These are phyloP conservation scores for Pseudocercospora vitis DNA, from an alignment of 2,329 filamentous ascomycete genomes.

Conservation along the genomic window DNA sequence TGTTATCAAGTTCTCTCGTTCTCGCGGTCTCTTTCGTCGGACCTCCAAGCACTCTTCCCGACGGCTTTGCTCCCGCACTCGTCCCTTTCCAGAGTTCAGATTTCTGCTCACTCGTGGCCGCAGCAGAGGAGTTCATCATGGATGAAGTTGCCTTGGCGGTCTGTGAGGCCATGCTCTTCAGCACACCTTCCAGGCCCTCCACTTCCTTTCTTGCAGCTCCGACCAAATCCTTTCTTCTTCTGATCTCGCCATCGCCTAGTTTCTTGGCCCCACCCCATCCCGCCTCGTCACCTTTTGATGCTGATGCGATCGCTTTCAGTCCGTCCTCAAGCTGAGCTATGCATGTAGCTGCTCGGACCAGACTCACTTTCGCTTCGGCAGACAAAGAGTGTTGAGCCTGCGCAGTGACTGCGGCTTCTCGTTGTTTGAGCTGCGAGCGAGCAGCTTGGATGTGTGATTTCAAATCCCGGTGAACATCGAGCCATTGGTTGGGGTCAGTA, in stretches of 20 bases:
- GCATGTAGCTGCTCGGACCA: constrained; percentile 67
- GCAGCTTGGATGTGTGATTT: constrained; percentile 70
- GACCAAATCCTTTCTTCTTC: constrained; percentile 69
- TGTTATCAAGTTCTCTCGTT: constrained; percentile 74
- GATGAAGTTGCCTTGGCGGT: constrained; percentile 35
- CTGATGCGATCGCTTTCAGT: constrained; percentile 47
- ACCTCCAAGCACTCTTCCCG: constrained; percentile 69
- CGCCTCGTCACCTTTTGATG: constrained; percentile 39
- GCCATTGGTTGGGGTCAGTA: constrained; percentile 62
- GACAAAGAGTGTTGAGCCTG: constrained; percentile 61
- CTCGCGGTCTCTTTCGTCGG: constrained; percentile 69
- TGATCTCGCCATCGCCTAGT: constrained; percentile 72
- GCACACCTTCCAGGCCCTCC: constrained; percentile 72
- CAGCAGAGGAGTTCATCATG: constrained; percentile 31
- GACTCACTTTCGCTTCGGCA: constrained; percentile 70
- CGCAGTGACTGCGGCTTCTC: constrained; percentile 63
- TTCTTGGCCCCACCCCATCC: constrained; percentile 45
- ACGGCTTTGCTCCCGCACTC: constrained; percentile 34
- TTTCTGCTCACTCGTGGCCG: constrained; percentile 40
- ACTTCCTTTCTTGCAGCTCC: constrained; percentile 69
- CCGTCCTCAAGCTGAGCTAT: constrained; percentile 66
- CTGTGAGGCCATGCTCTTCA: constrained; percentile 62
- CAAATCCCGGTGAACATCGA: constrained; percentile 73
- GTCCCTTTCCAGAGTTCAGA: constrained; percentile 38
- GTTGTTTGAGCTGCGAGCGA: constrained; percentile 62